These are phyloP conservation scores for Sextonia rubra DNA, from an alignment of 164 flowering plant species.

Conservation along the genomic window DNA sequence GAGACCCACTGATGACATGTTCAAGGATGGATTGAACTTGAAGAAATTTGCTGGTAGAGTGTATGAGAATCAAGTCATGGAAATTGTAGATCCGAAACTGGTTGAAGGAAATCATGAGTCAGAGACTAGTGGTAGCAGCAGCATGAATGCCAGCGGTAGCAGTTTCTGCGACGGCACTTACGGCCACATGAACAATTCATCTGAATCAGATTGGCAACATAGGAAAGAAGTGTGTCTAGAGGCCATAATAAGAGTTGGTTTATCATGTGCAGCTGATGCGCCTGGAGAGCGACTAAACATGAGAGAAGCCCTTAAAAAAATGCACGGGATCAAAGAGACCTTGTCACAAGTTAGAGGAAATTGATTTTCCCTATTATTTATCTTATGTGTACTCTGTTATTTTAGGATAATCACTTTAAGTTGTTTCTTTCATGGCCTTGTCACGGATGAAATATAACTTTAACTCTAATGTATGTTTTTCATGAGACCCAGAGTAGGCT, in stretches of 20 bases:
- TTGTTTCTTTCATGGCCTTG: neutral
- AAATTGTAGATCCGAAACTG: neutral
- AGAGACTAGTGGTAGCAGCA: neutral
- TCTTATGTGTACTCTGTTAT: neutral
- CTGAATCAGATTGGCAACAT: neutral
- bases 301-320: constrained; percentile 2
- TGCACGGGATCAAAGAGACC: neutral
- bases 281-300: constrained; percentile 4
- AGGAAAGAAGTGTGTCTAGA: neutral
- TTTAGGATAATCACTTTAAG: neutral
- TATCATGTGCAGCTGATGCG: constrained; percentile 7
- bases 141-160: neutral
- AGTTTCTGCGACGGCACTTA: neutral
- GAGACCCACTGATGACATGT: constrained; percentile 8
- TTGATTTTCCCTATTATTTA: neutral
- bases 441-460: too few species aligned
- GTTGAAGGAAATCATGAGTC: neutral
- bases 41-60: neutral
- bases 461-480: too few species aligned
- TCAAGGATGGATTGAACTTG: constrained; percentile 3
- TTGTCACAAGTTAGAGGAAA: neutral
- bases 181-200: neutral
- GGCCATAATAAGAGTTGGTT: neutral
- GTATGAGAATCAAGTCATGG: neutral
- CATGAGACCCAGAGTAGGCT: too few species aligned